A percentile compares a stretch with the other conserved stretches of the same genome.
phyloP scores from a whole-genome alignment of 305 asterid species.

The Fraxinus velutina region DNA sequence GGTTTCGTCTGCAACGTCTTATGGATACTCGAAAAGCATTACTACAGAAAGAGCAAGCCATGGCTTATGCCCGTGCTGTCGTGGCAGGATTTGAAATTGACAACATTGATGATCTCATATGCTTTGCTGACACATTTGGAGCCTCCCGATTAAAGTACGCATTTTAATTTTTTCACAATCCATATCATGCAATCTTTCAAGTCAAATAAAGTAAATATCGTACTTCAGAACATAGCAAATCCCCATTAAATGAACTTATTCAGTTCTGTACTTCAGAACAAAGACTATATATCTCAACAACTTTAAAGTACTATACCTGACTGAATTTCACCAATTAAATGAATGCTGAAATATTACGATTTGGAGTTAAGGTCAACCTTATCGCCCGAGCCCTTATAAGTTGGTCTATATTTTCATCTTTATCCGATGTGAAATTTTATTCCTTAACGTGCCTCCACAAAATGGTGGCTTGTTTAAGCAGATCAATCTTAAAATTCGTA shows the following conservation, averaged over 20 bases:
- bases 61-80: slow-evolving; percentile 89
- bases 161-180: background rate
- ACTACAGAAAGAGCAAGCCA: slow-evolving; percentile 82
- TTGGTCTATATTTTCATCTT: too few species aligned
- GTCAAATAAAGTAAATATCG: background rate
- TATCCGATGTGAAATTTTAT: too few species aligned
- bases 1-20: slow-evolving; percentile 62
- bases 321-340: background rate
- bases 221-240: background rate
- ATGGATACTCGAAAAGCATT: slow-evolving; percentile 73
- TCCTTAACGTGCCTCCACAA: background rate
- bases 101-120: slow-evolving; percentile 57
- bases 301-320: background rate
- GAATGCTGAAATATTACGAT: background rate
- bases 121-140: slow-evolving; percentile 73
- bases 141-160: slow-evolving; percentile 71
- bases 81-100: slow-evolving; percentile 84
- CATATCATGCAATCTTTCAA: background rate
- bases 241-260: background rate
- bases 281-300: background rate
- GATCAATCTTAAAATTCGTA: background rate
- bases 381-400: background rate
- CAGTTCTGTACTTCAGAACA: background rate
- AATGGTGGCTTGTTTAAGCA: background rate
- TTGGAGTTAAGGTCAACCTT: background rate